Percentiles rank a stretch among this genome's conserved stretches.
Evolutionary conservation across 805 yeast genomes (phyloP).

Genomic region (Lipomyces spencermartinsiae): DNA sequence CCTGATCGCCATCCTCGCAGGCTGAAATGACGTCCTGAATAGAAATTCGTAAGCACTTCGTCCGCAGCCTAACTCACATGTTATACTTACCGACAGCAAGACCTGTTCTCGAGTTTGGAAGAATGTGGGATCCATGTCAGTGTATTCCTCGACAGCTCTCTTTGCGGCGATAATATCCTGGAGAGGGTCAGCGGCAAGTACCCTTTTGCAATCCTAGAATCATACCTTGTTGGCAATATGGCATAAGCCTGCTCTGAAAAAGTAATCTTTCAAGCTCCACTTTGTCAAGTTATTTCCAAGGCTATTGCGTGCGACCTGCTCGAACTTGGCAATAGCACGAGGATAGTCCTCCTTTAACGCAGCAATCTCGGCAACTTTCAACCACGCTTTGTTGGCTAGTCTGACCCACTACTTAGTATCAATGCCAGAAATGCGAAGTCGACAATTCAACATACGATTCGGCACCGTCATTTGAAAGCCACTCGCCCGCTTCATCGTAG

Average conservation of each 20-base stretch:
- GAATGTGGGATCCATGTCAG: slow-evolving; percentile 77
- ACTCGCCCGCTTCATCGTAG: slow-evolving; percentile 94
- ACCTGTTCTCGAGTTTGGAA: slow-evolving; percentile 71
- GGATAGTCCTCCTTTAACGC: slow-evolving; percentile 77
- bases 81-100: slow-evolving; percentile 52
- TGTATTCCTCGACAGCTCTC: slow-evolving; percentile 67
- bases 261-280: slow-evolving; percentile 94
- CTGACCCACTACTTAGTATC: slow-evolving; percentile 18
- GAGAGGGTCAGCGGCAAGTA: neutral
- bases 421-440: slow-evolving; percentile 15
- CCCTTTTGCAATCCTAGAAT: neutral
- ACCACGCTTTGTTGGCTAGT: slow-evolving; percentile 80
- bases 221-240: slow-evolving; percentile 69
- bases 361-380: slow-evolving; percentile 87
- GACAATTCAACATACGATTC: slow-evolving; percentile 58
- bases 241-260: slow-evolving; percentile 81
- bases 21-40: slow-evolving; percentile 65
- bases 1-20: slow-evolving; percentile 80
- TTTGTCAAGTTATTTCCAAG: slow-evolving; percentile 75
- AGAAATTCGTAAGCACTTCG: neutral
- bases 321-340: slow-evolving; percentile 78
- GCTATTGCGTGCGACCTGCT: slow-evolving; percentile 76
- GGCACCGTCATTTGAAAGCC: slow-evolving; percentile 93
- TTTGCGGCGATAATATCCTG: slow-evolving; percentile 82
- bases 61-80: neutral